Evolutionary conservation across 768 basidiomycete species (phyloP).

Genomic region (Suillus tomentosus): DNA sequence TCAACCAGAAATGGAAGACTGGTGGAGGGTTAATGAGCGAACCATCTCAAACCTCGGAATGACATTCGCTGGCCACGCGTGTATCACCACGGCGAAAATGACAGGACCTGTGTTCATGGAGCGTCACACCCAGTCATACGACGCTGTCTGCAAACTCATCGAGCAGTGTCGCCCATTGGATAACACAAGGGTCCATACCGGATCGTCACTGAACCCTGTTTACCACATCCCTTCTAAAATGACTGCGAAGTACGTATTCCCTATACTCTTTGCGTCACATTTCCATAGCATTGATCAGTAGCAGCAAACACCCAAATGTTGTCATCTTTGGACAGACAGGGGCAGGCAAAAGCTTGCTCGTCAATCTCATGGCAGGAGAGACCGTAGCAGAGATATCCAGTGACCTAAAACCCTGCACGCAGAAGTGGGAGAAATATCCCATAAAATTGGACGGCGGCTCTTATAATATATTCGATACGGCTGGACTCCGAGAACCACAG

Average conservation of each 20-base stretch:
- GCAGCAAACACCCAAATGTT: slow-evolving; percentile 27
- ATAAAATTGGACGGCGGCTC: slow-evolving; percentile 22
- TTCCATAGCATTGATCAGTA: background rate
- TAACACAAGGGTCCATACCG: slow-evolving; percentile 15
- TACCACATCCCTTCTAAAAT: no score
- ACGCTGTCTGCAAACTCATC: slow-evolving; percentile 44
- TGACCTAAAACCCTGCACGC: slow-evolving; percentile 37
- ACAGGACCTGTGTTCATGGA: slow-evolving; percentile 14
- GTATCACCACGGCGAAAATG: background rate
- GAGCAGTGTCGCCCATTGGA: slow-evolving; percentile 24
- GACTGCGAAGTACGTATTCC: background rate
- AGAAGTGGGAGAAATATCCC: slow-evolving; percentile 29
- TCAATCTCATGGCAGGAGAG: slow-evolving; percentile 33
- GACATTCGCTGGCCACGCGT: background rate
- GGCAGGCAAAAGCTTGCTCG: slow-evolving; percentile 32
- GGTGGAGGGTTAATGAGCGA: slow-evolving; percentile 40
- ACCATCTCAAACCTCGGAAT: background rate
- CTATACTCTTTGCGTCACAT: background rate
- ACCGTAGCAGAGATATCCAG: slow-evolving; percentile 28
- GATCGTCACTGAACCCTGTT: slow-evolving; percentile 25
- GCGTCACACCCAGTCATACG: slow-evolving; percentile 29
- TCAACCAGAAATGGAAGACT: slow-evolving; percentile 28
- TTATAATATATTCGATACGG: slow-evolving; percentile 17
- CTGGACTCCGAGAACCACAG: slow-evolving; percentile 22
- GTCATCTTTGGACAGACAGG: slow-evolving; percentile 45